Evolutionary conservation across 2,329 filamentous ascomycete species (phyloP).

Genomic region (Lasiodiplodia sp.): DNA sequence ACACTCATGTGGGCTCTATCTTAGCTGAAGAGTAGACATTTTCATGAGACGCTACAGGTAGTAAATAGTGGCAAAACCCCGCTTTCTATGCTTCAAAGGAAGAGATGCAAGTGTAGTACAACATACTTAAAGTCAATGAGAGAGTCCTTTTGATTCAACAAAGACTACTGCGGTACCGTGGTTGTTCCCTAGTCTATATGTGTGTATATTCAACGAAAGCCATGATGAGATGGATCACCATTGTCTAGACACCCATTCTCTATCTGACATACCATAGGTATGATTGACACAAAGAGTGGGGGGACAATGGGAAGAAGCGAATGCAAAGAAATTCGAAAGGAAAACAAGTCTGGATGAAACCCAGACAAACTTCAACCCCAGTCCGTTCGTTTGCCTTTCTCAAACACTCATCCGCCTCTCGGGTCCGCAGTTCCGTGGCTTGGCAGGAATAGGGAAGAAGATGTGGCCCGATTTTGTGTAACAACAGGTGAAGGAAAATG

Average conservation of each 20-base stretch:
- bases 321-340: constrained; percentile 1
- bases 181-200: constrained; percentile 11
- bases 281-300: background rate
- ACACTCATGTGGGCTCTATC: no score
- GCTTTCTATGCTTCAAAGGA: background rate
- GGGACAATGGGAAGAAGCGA: constrained; percentile 11
- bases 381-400: background rate
- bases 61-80: background rate
- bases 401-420: background rate
- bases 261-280: background rate
- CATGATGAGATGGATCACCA: background rate
- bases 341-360: background rate
- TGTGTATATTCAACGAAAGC: constrained; percentile 4
- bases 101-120: background rate
- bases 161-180: background rate
- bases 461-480: background rate
- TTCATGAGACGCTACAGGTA: background rate
- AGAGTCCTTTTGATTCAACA: constrained; percentile 12
- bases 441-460: background rate
- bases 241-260: background rate
- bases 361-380: background rate
- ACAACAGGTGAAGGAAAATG: background rate
- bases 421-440: background rate
- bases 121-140: background rate
- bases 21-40: background rate